Evolutionary conservation across 2,329 filamentous ascomycete genomes (phyloP), one percentile per base, ranked within the genome.

Genomic region (Fusarium subglutinans): DNA sequence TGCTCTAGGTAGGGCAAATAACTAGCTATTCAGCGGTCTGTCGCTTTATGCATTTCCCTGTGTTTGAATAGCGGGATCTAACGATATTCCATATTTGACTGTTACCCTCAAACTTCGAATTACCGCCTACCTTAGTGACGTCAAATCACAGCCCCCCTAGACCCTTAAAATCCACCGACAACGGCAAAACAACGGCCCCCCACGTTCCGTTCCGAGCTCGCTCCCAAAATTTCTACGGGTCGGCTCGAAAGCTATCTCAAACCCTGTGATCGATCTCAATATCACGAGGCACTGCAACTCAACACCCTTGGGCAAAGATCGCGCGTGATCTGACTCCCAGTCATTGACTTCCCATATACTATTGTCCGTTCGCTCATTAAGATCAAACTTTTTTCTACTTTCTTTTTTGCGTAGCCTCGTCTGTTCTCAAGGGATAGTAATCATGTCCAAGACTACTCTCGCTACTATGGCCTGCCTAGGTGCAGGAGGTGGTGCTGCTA

Each of bases 361-460:
- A 26, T 26, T 35, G 24, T 7, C 26, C 12, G 9, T 54, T n/a
- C 59, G 17, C 26, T 70, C 66, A 9, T 53, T 41, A 59, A 40
- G 26, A 55, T 26, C 33, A 45, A 66, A 48, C 66, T 45, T 8
- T 43, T 59, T 51, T 54, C 56, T 56, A 53, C 56, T 4, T 43
- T 59, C 35, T 58, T 48, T 48, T 35, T 41, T 28, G 9, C 24
- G 41, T 37, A 28, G 37, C 20, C 26, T 43, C 24, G 40, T 45
- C 37, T 50, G 14, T 53, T 33, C 15, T 26, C n/a, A 58, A 41
- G 45, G 33, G 30, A 56, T 56, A 54, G 51, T 66, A 54, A 59
- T 66, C 75, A 96, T 96, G 93, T 95, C 93, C 67, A 96, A 95
- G 83, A 87, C 91, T 30, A 94, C 92, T 40, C 75, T 96, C 77